Evolutionary conservation across 78 protist genomes (phyloP).

Genomic region (Dictyostelium capitatum): DNA sequence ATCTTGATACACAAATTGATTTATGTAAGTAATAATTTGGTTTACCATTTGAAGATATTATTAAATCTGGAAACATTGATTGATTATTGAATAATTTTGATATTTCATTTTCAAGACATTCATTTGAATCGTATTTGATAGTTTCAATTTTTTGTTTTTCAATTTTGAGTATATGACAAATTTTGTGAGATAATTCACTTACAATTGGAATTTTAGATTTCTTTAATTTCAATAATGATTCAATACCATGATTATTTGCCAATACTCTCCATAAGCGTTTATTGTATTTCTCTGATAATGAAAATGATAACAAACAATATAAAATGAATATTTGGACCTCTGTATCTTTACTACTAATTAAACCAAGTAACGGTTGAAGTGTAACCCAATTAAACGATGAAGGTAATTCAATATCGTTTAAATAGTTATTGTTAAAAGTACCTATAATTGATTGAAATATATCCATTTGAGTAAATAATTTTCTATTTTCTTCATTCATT

Average conservation of each 20-base stretch:
- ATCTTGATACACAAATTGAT: slow-evolving; percentile 73
- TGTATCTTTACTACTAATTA: slow-evolving; percentile 24
- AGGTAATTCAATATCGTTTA: slow-evolving; percentile 21
- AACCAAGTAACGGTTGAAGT: slow-evolving; percentile 44
- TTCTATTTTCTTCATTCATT: slow-evolving; percentile 68
- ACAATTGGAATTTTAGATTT: slow-evolving; percentile 39
- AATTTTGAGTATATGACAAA: not conserved
- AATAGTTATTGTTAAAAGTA: not conserved
- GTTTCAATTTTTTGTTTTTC: slow-evolving; percentile 18
- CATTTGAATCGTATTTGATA: slow-evolving; percentile 16
- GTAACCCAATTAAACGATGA: slow-evolving; percentile 69
- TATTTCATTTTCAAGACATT: not conserved
- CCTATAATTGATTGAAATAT: not conserved
- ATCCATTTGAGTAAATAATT: slow-evolving; percentile 3
- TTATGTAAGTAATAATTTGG: slow-evolving; percentile 31
- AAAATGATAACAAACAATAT: slow-evolving; percentile 53
- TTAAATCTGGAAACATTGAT: slow-evolving; percentile 67
- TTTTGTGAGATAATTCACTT: not conserved
- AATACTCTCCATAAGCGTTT: slow-evolving; percentile 45
- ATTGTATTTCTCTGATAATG: slow-evolving; percentile 30
- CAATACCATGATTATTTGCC: slow-evolving; percentile 24
- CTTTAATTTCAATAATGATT: slow-evolving; percentile 12
- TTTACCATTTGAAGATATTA: slow-evolving; percentile 3
- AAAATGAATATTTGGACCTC: slow-evolving; percentile 59
- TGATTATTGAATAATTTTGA: slow-evolving; percentile 22